phyloP scores from a whole-genome alignment of 2,329 filamentous ascomycete species.

The Plenodomus tracheiphilus region DNA sequence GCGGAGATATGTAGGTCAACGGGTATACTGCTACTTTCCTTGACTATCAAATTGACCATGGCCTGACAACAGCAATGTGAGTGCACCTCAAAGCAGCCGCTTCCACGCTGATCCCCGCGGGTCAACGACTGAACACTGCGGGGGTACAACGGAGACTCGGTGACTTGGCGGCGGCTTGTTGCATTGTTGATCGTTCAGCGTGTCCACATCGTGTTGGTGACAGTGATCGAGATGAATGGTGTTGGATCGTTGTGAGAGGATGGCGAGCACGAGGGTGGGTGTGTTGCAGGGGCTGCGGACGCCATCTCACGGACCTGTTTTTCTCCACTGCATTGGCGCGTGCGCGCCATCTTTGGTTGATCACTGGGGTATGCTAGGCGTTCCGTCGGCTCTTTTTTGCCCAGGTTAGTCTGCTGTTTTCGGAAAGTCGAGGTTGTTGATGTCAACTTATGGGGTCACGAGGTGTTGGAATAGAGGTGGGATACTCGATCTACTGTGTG shows the following conservation, averaged over 20 bases:
- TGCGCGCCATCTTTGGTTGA: neutral
- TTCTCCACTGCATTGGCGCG: neutral
- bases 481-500: too few species aligned
- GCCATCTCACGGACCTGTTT: neutral
- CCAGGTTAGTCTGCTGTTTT: neutral
- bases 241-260: neutral
- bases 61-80: too few species aligned
- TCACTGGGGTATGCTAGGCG: neutral
- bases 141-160: neutral
- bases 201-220: neutral
- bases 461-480: neutral
- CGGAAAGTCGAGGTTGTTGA: too few species aligned
- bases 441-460: neutral
- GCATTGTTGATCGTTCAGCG: neutral
- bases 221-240: neutral
- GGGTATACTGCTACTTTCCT: too few species aligned
- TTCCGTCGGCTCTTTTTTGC: neutral
- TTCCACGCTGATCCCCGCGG: too few species aligned
- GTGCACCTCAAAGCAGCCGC: too few species aligned
- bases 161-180: neutral
- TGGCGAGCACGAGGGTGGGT: neutral
- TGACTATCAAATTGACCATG: too few species aligned
- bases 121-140: neutral
- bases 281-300: neutral
- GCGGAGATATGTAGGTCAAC: too few species aligned